A percentile compares a stretch with the other conserved stretches of the same genome.
These are phyloP conservation scores for Lepidopterella palustris DNA, from an alignment of 495 filamentous ascomycete genomes.

Conservation along the genomic window DNA sequence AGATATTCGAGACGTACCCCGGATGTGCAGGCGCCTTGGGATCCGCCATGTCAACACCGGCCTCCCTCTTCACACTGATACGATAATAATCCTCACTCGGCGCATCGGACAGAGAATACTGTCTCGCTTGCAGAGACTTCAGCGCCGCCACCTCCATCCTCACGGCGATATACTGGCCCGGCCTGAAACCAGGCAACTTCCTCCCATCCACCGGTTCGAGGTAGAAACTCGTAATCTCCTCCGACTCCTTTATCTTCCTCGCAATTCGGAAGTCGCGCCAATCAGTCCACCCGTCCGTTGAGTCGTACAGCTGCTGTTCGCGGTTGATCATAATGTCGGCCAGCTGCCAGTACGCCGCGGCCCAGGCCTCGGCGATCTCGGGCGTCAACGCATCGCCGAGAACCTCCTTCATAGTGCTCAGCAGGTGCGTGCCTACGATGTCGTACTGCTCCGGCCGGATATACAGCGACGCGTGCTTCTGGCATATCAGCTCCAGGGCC, in stretches of 20 bases:
- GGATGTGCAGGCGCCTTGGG: conserved; percentile 44
- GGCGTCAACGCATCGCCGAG: conserved; percentile 60
- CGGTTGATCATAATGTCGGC: conserved; percentile 62
- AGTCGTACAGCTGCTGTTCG: conserved; percentile 55
- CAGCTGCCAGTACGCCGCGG: conserved; percentile 61
- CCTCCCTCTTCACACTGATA: conserved; percentile 64
- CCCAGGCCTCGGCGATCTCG: conserved; percentile 64
- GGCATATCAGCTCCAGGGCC: conserved; percentile 65
- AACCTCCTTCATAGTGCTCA: conserved; percentile 61
- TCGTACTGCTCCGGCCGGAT: conserved; percentile 62
- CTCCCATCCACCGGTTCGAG: conserved; percentile 55
- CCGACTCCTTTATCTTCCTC: conserved; percentile 54
- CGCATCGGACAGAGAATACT: conserved; percentile 65
- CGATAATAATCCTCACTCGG: conserved; percentile 56
- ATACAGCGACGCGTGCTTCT: conserved; percentile 68
- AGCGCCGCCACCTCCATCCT: conserved; percentile 52
- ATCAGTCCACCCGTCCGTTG: conserved; percentile 51
- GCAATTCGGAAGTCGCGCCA: conserved; percentile 64
- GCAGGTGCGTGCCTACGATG: conserved; percentile 60
- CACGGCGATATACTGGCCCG: conserved; percentile 66
- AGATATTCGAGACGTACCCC: conserved; percentile 63
- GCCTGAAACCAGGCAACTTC: conserved; percentile 53
- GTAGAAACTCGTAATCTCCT: conserved; percentile 66
- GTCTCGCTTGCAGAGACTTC: conserved; percentile 50
- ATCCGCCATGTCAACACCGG: conserved; percentile 42